phyloP scores from a whole-genome alignment of 2,329 filamentous ascomycete genomes.

The Leptodontidium sp. region DNA sequence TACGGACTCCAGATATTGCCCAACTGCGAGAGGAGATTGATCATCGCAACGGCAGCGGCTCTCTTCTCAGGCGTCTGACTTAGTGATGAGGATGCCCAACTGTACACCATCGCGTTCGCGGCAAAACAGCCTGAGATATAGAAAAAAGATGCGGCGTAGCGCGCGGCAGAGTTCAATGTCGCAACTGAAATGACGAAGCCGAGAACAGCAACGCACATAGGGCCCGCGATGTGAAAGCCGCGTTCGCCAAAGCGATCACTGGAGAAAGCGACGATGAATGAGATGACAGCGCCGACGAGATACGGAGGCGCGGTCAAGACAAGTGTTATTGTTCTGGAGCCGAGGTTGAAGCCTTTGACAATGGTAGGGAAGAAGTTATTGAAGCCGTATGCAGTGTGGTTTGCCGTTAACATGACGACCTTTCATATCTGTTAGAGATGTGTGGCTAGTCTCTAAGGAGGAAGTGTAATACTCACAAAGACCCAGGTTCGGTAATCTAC shows the following conservation, averaged over 20 bases:
- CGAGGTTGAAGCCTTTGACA: background rate
- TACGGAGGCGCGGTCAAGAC: background rate
- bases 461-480: background rate
- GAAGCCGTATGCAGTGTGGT: background rate
- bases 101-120: background rate
- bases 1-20: background rate
- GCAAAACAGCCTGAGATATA: background rate
- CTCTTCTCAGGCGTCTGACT: background rate
- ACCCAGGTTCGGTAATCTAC: constrained; percentile 2
- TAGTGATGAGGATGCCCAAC: background rate
- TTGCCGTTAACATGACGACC: background rate
- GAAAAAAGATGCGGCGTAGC: background rate
- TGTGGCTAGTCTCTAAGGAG: background rate
- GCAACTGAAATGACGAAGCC: background rate
- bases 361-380: background rate
- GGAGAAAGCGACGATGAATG: background rate
- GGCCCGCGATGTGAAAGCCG: background rate
- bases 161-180: background rate
- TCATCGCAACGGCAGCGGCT: background rate
- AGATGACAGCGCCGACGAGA: background rate
- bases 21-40: background rate
- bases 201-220: background rate
- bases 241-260: background rate
- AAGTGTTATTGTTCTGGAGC: background rate
- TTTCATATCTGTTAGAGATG: background rate